A percentile compares a stretch with the other conserved stretches of the same genome.
These are phyloP conservation scores for Penicillium pulvis DNA, from an alignment of 495 filamentous ascomycete species.

Conservation along the genomic window DNA sequence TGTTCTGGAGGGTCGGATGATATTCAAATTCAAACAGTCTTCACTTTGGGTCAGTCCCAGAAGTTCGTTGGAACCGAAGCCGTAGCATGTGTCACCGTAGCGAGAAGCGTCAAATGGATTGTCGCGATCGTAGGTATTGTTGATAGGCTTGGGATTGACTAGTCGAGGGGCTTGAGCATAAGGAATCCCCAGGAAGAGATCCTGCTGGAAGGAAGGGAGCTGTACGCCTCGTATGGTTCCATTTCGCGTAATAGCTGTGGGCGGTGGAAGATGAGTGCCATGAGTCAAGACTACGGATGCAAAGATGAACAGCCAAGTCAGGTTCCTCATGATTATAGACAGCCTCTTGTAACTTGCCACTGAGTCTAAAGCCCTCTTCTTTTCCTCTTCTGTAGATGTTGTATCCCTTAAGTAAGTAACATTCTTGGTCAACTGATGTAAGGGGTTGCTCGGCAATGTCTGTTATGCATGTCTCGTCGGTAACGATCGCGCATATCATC, in stretches of 20 bases:
- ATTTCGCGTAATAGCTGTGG: slow-evolving; percentile 19
- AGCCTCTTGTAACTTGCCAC: neutral
- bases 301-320: neutral
- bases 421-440: too few species aligned
- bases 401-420: neutral
- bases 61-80: slow-evolving; percentile 35
- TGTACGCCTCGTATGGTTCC: slow-evolving; percentile 31
- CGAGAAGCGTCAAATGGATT: slow-evolving; percentile 28
- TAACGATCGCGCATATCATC: too few species aligned
- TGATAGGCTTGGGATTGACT: slow-evolving; percentile 19
- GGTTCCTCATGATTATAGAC: neutral
- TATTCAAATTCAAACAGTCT: slow-evolving; percentile 52
- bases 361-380: neutral
- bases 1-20: slow-evolving; percentile 46
- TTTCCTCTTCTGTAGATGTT: neutral
- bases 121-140: slow-evolving; percentile 21
- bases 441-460: too few species aligned
- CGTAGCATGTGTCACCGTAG: slow-evolving; percentile 43
- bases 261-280: slow-evolving; percentile 4
- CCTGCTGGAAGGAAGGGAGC: slow-evolving; percentile 30
- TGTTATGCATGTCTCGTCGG: too few species aligned
- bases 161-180: slow-evolving; percentile 32
- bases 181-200: slow-evolving; percentile 40
- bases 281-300: neutral
- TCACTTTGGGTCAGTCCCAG: slow-evolving; percentile 29